Evolutionary conservation across 169 alveolate species (phyloP).

Genomic region (Cryptosporidium xiaoi): DNA sequence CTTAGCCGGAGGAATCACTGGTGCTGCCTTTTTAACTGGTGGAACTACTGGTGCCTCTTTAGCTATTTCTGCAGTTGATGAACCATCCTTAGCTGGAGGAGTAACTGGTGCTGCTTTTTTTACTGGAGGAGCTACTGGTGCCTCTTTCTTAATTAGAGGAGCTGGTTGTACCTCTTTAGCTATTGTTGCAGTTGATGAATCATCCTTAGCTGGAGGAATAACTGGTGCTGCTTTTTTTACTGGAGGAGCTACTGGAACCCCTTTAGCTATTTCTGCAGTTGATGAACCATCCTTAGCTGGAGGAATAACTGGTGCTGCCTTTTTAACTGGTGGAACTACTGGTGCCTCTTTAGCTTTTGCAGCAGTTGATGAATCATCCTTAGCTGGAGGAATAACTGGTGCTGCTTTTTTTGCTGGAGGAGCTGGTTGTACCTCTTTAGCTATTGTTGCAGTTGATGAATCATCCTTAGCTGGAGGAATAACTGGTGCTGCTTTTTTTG

Average conservation of each 20-base stretch:
- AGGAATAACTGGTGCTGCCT: background rate
- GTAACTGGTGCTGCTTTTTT: background rate
- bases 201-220: slow-evolving; percentile 9
- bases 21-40: slow-evolving; percentile 1
- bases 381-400: slow-evolving; percentile 2
- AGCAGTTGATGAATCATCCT: background rate
- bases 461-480: background rate
- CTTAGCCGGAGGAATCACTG: slow-evolving; percentile 5
- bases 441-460: background rate
- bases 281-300: background rate
- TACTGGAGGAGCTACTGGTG: background rate
- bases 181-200: background rate
- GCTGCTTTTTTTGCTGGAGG: background rate
- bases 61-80: background rate
- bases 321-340: background rate
- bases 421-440: background rate
- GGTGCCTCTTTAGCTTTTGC: background rate
- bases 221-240: background rate
- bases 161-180: background rate
- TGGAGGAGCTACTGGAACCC: background rate
- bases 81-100: background rate
- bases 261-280: background rate
- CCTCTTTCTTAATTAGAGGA: background rate
- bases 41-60: background rate
- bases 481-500: slow-evolving; percentile 4